These are phyloP conservation scores for Phytophthora lateralis DNA, from an alignment of 352 stramenopile genomes.

Conservation along the genomic window DNA sequence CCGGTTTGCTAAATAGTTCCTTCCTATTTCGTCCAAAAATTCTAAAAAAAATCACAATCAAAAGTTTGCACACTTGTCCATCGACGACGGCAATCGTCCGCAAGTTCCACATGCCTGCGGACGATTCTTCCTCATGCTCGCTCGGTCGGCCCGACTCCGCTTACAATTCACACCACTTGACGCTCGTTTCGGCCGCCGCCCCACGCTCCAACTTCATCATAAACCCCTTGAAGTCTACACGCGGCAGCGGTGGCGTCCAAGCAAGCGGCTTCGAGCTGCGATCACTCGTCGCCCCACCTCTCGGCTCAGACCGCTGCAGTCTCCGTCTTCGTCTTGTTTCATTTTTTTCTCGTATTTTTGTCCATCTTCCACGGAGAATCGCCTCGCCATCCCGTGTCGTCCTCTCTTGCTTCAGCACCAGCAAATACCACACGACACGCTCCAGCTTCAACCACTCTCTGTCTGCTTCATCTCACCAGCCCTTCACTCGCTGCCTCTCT, in stretches of 20 bases:
- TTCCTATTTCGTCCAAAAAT: slow-evolving; percentile 59
- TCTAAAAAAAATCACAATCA: slow-evolving; percentile 50
- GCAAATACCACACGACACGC: slow-evolving; percentile 28
- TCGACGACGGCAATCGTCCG: slow-evolving; percentile 33
- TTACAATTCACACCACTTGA: slow-evolving; percentile 31
- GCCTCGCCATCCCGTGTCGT: slow-evolving; percentile 4
- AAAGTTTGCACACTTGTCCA: slow-evolving; percentile 45
- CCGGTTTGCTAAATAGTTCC: slow-evolving; percentile 49
- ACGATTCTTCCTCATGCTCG: slow-evolving; percentile 28
- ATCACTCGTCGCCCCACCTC: slow-evolving; percentile 35
- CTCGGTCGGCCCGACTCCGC: background rate
- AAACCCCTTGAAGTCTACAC: slow-evolving; percentile 29
- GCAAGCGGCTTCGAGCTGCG: slow-evolving; percentile 32
- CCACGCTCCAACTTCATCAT: slow-evolving; percentile 30
- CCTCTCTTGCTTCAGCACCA: slow-evolving; percentile 35
- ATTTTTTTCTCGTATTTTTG: slow-evolving; percentile 38
- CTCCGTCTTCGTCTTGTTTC: slow-evolving; percentile 35
- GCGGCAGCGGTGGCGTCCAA: slow-evolving; percentile 13
- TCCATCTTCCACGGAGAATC: slow-evolving; percentile 26
- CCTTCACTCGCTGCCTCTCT: slow-evolving; percentile 2
- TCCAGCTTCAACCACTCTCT: slow-evolving; percentile 9
- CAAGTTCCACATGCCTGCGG: slow-evolving; percentile 56
- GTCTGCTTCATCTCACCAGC: slow-evolving; percentile 22
- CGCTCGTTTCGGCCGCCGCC: slow-evolving; percentile 19
- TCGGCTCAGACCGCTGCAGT: slow-evolving; percentile 34